Conservation (phyloP, 1,284 basidiomycete species). For the Cryptococcus maquisensis region DNA sequence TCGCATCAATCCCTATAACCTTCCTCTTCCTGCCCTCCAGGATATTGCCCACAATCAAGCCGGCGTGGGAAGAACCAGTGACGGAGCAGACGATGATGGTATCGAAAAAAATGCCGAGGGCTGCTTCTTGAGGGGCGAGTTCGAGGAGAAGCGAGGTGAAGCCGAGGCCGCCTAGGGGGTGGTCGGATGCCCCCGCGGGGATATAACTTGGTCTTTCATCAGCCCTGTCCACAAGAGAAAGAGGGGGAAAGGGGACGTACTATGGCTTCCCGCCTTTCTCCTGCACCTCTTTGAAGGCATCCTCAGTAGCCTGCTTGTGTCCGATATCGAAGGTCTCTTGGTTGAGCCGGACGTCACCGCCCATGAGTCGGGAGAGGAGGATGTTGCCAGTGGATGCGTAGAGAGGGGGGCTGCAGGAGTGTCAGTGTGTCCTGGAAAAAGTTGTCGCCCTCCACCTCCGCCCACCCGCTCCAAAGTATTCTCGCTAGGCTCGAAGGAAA, state of each 20-base stretch:
- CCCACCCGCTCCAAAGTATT: too few relatives aligned
- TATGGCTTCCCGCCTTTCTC: slow-evolving; percentile 32
- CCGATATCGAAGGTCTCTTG: slow-evolving; percentile 33
- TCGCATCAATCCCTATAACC: slow-evolving; percentile 38
- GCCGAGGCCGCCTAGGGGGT: slow-evolving; percentile 32
- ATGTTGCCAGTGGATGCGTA: slow-evolving; percentile 38
- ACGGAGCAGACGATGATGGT: slow-evolving; percentile 36
- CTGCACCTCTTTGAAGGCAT: slow-evolving; percentile 29
- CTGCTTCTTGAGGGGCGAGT: slow-evolving; percentile 30
- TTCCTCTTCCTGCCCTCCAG: slow-evolving; percentile 31
- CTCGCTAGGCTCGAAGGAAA: too few relatives aligned
- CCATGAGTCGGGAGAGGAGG: slow-evolving; percentile 35
- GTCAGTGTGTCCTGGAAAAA: too few relatives aligned
- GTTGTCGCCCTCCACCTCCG: too few relatives aligned
- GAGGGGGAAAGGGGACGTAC: slow-evolving; percentile 10
- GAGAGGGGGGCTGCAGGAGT: slow-evolving; percentile 21
- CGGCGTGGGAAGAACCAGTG: slow-evolving; percentile 36
- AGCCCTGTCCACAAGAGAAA: neutral
- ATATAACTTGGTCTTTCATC: slow-evolving; percentile 17
- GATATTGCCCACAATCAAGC: slow-evolving; percentile 30
- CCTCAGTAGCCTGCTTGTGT: slow-evolving; percentile 29
- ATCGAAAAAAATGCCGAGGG: slow-evolving; percentile 33
- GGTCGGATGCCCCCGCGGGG: slow-evolving; percentile 36
- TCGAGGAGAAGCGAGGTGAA: slow-evolving; percentile 33
- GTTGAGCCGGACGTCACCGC: slow-evolving; percentile 35